Evolutionary conservation across 306 rosid genomes (phyloP), one percentile per base, ranked within the genome.

Genomic region (Castanea crenata): DNA sequence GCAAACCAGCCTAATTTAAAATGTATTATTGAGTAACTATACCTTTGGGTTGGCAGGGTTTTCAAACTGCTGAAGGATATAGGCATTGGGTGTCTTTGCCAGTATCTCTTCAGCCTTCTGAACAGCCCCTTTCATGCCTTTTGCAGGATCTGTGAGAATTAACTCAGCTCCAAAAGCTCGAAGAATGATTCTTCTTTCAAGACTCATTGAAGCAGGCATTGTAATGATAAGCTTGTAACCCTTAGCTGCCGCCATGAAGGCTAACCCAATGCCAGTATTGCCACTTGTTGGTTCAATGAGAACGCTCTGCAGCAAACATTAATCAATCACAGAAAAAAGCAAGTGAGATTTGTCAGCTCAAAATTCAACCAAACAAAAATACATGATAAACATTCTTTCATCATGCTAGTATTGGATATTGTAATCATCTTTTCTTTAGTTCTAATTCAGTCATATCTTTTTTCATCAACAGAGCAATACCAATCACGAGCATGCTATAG

Each of bases 11-110:
- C 54, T 10, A 49, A 11, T 10, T 49, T 35, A 65, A 41, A 8
- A 41, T 7, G 52, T 55, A 76, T 6, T 74, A 54, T 56, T 59
- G 64, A 76, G 13, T 41, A 75, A 27, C 29, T 18, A 73, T 84
- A 91, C 96, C 94, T 89, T 91, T 38, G 96, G 97, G 80, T 93
- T 93, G 81, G 97, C 94, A 59, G 97, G 89, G 84, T 93, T 93
- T 87, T 93, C 93, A 83, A 90, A 90, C 72, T 92, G 95, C 85
- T 89, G 90, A 83, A 92, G 95, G 0, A 92, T 85, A 85, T 87
- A 93, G 46, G 94, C 88, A 56, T 91, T 74, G 52, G 96, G 94
- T 41, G 96, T 93, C 89, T 80, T 89, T 14, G 91, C 91, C 90
- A 89, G 15, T 83, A 93, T 76, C 84, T 91, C 94, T 83, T 91